These are phyloP conservation scores for Penicillium salamii DNA, from an alignment of 495 filamentous ascomycete genomes.

Conservation along the genomic window DNA sequence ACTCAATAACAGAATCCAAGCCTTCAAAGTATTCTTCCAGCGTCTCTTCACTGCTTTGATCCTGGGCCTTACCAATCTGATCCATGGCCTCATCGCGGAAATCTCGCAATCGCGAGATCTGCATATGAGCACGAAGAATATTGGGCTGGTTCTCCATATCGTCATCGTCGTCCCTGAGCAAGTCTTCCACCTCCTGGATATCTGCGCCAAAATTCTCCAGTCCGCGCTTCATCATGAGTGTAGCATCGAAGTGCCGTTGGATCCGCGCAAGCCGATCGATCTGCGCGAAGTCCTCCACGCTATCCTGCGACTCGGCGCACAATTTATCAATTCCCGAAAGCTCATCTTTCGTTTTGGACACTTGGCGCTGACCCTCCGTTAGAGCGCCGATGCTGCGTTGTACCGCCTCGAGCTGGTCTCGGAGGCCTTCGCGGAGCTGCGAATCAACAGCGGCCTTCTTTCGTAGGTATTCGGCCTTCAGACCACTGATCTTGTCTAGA, in stretches of 20 bases:
- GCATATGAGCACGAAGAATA: constrained; percentile 82
- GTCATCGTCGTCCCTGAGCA: constrained; percentile 77
- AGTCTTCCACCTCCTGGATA: constrained; percentile 66
- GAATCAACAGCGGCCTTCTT: constrained; percentile 91
- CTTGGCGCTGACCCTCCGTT: constrained; percentile 79
- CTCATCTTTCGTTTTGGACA: constrained; percentile 90
- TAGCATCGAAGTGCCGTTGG: constrained; percentile 89
- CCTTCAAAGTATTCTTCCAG: constrained; percentile 83
- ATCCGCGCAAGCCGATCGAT: constrained; percentile 92
- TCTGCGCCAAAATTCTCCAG: constrained; percentile 80
- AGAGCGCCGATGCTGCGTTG: constrained; percentile 86
- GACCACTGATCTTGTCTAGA: constrained; percentile 86
- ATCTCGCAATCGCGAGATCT: constrained; percentile 84
- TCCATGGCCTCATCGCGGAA: constrained; percentile 95
- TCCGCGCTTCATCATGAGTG: constrained; percentile 85
- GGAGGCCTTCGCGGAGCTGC: constrained; percentile 80
- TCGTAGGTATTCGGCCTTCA: constrained; percentile 90
- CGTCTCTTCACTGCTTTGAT: constrained; percentile 70
- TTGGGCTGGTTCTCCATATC: constrained; percentile 92
- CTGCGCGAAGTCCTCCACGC: constrained; percentile 94
- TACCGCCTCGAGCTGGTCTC: constrained; percentile 87
- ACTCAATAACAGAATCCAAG: constrained; percentile 82
- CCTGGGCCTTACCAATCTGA: constrained; percentile 75
- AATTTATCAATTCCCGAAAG: constrained; percentile 98
- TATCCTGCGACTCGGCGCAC: constrained; percentile 91